Base-by-base conservation (phyloP, 2,329 filamentous ascomycete genomes). In the Pestalotiopsis sp. region DNA sequence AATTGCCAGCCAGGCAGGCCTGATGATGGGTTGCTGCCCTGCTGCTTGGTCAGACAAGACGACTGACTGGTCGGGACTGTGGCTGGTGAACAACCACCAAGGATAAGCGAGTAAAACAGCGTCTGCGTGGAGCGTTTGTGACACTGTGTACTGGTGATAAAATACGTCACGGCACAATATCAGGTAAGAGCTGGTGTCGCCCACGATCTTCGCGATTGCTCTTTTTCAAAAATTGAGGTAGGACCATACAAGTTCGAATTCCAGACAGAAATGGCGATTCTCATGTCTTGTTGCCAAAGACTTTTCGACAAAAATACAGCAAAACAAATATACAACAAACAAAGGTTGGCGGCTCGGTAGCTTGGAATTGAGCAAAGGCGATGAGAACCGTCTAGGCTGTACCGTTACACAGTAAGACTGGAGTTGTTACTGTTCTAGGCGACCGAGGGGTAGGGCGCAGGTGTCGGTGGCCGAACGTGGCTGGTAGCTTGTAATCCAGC, bases 401-500 rank as follows among this genome's bases (percentile, higher is more conserved):
- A 59, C 23, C 12, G 56, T 25, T 25, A 25, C 12, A 20, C 17
- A n/a, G 56, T 59, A 23, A n/a, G 23, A 7, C 23, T 25, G 31
- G 20, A 36, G 38, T 56, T 40, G 6, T 68, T 68, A 63, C 64
- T 64, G 56, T 66, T 68, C 57, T 36, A 25, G 67, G 41, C 66
- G 67, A 68, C 67, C 67, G 67, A 49, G 41, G 62, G 27, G 25
- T 14, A 59, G 36, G 58, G 45, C 20, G 62, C 62, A 38, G 66
- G 68, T 41, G 66, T 69, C 68, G 65, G 65, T 69, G 57, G 62
- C 61, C 65, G 38, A 61, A 67, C 56, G 60, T 25, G 65, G 65
- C 38, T 61, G 56, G 52, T 40, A 11, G 49, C 31, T 23, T 12
- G 45, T 27, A 14, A 20, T 60, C 13, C 13, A 14, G 25, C 13